Base-by-base conservation (phyloP, 2,329 filamentous ascomycete species). In the Sarocladiaceae sp. region DNA sequence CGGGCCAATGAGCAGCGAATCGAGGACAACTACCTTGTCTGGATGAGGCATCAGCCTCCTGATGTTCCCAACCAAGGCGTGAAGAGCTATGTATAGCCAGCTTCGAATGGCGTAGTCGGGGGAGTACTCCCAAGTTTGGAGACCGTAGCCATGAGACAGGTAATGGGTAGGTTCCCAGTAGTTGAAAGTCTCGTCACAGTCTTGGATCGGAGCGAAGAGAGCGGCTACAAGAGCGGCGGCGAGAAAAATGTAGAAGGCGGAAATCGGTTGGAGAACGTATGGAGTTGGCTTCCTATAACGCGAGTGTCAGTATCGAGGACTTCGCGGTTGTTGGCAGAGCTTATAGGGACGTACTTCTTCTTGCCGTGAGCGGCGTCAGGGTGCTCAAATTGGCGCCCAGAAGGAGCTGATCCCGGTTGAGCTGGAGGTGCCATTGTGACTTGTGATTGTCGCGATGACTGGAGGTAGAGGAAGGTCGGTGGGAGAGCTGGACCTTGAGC, bases 151-250 rank as follows among this genome's bases (percentile, higher is more conserved):
- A 69, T 96, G 89, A 47, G 82, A 85, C 21, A 98, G 76, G 64
- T 96, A 98, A 65, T 98, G 93, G 0, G 90, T 82, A 0, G 93
- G 91, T 58, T 98, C 93, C 89, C 91, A 98, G 71, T 95, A 98
- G 63, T 98, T 98, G 76, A 95, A 98, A 10, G 91, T 91, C 69
- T 98, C 93, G 57, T 98, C 93, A 61, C 93, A 98, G 65, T 98
- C 93, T 62, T 96, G 90, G 52, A 98, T 95, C 0, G 93, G 93
- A 2, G 89, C 83, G 61, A 83, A 91, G 24, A 85, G 58, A 10
- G 91, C 93, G 6, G 91, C 86, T 18, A 91, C 56, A 15, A 85
- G 52, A 58, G 88, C 88, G 51, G 85, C 82, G 23, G 72, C 69
- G 35, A 94, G 69, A 61, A 94, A 93, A 50, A 88, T 65, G 58